Conservation (phyloP, 2,329 filamentous ascomycete genomes). For the Neopestalotiopsis sp. region DNA sequence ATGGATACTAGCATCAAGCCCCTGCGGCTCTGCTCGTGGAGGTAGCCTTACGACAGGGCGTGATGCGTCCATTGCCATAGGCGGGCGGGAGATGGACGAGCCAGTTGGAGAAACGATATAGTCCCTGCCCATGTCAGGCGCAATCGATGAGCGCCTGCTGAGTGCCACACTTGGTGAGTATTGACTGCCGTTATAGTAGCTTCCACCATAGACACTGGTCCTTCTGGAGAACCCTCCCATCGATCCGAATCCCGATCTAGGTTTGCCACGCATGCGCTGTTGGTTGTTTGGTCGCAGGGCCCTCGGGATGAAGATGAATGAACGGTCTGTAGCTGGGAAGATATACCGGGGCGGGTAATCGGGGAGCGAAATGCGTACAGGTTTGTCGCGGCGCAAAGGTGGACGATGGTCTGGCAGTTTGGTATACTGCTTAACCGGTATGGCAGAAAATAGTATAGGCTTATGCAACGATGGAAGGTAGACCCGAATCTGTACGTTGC, state of each 20-base stretch:
- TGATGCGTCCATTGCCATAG: conserved; percentile 62
- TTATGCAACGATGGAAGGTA: conserved; percentile 77
- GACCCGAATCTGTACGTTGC: conserved; percentile 84
- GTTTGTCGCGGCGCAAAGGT: conserved; percentile 92
- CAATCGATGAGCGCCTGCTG: conserved; percentile 84
- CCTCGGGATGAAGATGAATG: conserved; percentile 97
- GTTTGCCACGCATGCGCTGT: conserved; percentile 77
- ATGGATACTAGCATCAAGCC: conserved; percentile 27
- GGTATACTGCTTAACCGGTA: conserved; percentile 88
- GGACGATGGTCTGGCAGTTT: conserved; percentile 94
- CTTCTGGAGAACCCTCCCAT: conserved; percentile 73
- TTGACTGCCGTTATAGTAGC: conserved; percentile 70
- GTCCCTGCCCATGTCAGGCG: conserved; percentile 70
- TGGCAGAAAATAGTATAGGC: conserved; percentile 72
- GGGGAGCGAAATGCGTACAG: conserved; percentile 90
- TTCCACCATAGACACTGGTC: conserved; percentile 80
- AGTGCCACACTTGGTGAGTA: conserved; percentile 89
- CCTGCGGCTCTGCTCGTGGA: conserved; percentile 49
- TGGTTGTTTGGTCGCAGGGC: conserved; percentile 95
- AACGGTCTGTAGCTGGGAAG: conserved; percentile 86
- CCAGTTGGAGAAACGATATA: conserved; percentile 80
- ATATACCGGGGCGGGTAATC: conserved; percentile 82
- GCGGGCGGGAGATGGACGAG: conserved; percentile 74
- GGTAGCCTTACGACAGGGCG: conserved; percentile 85
- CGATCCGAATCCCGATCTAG: conserved; percentile 72